Evolutionary conservation across 164 flowering plant genomes (phyloP), one percentile per base, ranked within the genome.

Genomic region (Vitis rotundifolia): DNA sequence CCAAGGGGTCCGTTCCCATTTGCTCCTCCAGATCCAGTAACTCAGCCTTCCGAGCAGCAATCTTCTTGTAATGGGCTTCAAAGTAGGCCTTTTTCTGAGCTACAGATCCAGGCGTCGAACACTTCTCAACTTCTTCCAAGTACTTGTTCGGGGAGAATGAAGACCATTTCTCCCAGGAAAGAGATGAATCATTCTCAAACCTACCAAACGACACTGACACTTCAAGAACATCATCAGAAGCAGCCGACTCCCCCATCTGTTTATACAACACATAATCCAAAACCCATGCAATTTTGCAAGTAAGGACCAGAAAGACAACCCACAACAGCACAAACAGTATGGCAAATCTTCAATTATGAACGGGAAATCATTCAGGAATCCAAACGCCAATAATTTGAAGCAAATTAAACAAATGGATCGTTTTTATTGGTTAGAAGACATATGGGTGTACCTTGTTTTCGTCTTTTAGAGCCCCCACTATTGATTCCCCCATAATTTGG

Each of bases 121-220:
- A 88, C 88, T 87, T 94, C 80, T 80, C 97, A 29, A 87, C 98
- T 83, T 94, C 98, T 75, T 94, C 96, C 87, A 91, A 75, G 71
- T 94, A 90, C 86, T 90, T 91, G 49, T 91, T 90, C 44, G 84
- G 92, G 1, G 96, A 88, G 74, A 91, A 94, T n/a, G 98, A 72
- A 31, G 98, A 93, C 90, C 92, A 93, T 79, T 78, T 91, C 68
- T 94, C 98, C 98, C 98, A 94, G 64, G 88, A 90, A 63, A 94
- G 80, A 6, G 44, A 37, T 52, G 88, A 77, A 73, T 87, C 91
- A 74, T 85, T 86, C 77, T 84, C 93, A 76, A 88, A 94, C 76
- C 89, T 88, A 68, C 97, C 96, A 71, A 91, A 89, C 0, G 97
- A 90, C 59, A 94, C 78, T 8, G 96, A 91, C 68, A 75, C 88